Evolutionary conservation across 164 flowering plant genomes (phyloP), one percentile per base, ranked within the genome.

Genomic region (Houttuynia cordata): DNA sequence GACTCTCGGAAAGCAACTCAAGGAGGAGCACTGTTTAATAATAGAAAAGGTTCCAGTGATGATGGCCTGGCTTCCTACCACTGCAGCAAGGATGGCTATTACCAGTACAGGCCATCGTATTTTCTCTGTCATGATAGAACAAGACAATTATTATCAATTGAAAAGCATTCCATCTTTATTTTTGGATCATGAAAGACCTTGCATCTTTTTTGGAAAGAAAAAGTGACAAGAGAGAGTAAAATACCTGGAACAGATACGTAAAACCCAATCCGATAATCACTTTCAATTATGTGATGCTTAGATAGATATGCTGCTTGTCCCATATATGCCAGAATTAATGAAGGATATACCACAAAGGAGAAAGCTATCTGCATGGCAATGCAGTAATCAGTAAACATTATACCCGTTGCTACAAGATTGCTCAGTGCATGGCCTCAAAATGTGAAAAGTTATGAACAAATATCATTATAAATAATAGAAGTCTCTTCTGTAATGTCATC

Each of bases 1-100:
- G 65, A 93, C 97, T 64, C 80, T 75, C 0, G 98, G 97, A 53
- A 93, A 93, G 76, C 96, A 93, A 19, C 84, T 80, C 39, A 90
- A 70, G 25, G 97, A 75, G 23, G 90, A 81, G 76, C 97, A 90
- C 62, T 93, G 97, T 59, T 86, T 90, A 68, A 90, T 88, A 62
- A 90, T 90, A 0, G 99, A 93, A 74, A 93, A 93, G 41, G 98
- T 93, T 66, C 91, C 98, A 14, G 98, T 86, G 64, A 93, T 92
- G 63, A 89, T 81, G 51, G 97, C 91, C 73, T 91, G 97, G 78
- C 97, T 86, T 68, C 93, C 97, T 25, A 87, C 96, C 1, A 91
- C 95, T 20, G 97, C 97, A 41, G 96, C 97, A 64, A 91, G 87
- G 64, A 86, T 76, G 49, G 96, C 97, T 59, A 91, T 86, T 41